Percentiles rank a stretch among this genome's conserved stretches.
Conservation (phyloP, 1,284 basidiomycete species). For the Ceratobasidium papillatum region DNA sequence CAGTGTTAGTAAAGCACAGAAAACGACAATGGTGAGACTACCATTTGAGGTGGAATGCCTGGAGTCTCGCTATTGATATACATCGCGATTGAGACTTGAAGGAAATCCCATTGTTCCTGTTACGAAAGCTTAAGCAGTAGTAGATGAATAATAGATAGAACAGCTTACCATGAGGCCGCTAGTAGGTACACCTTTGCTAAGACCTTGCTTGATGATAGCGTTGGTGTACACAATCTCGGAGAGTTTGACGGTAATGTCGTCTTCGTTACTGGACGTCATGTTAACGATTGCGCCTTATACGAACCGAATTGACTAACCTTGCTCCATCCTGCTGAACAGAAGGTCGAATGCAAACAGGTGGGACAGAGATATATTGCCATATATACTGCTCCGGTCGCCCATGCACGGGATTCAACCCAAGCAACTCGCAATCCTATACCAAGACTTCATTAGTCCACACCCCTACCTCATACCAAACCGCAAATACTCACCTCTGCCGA, state of each 20-base stretch:
- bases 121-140: neutral
- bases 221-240: constrained; percentile 98
- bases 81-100: constrained; percentile 94
- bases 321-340: constrained; percentile 97
- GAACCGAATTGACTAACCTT: constrained; percentile 51
- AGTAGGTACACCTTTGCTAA: constrained; percentile 88
- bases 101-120: constrained; percentile 99
- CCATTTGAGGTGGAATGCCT: constrained; percentile 81
- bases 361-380: constrained; percentile 99
- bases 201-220: constrained; percentile 88
- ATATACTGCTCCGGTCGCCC: constrained; percentile 97
- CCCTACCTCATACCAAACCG: constrained; percentile 34
- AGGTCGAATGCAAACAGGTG: constrained; percentile 96
- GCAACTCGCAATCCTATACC: constrained; percentile 87
- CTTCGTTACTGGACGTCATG: constrained; percentile 79
- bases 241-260: constrained; percentile 97
- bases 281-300: neutral
- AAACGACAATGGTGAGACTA: constrained; percentile 43
- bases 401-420: constrained; percentile 88
- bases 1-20: neutral
- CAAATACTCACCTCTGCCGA: constrained; percentile 77
- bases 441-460: neutral
- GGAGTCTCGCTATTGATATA: constrained; percentile 99
- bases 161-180: constrained; percentile 83
- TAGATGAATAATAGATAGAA: constrained; percentile 17